Conservation (phyloP, 2,329 filamentous ascomycete genomes). For the Raffaelea ambrosiae region DNA sequence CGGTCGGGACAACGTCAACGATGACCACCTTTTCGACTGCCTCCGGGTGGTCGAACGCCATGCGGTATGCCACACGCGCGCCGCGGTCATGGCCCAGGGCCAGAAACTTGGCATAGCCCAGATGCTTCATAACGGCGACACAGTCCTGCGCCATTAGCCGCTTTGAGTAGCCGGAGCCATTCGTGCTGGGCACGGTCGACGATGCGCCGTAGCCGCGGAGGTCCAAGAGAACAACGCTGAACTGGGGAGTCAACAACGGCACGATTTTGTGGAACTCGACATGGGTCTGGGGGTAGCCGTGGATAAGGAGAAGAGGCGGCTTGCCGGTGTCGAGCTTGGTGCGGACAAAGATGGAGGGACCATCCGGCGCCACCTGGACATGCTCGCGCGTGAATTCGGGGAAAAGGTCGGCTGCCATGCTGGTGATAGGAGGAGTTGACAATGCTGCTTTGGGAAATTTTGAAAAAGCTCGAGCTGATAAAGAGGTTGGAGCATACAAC, state of each 20-base stretch:
- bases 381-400: too few species aligned
- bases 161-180: not conserved
- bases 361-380: too few species aligned
- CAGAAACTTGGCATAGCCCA: not conserved
- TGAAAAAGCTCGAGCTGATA: too few species aligned
- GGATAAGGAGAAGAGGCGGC: not conserved
- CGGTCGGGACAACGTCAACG: not conserved
- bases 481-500: too few species aligned
- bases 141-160: not conserved
- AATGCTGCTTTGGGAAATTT: too few species aligned
- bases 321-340: too few species aligned
- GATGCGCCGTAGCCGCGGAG: not conserved
- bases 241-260: not conserved
- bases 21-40: not conserved
- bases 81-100: not conserved
- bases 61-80: not conserved
- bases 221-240: not conserved
- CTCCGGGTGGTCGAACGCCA: not conserved
- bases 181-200: not conserved
- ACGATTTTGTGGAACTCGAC: not conserved
- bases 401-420: too few species aligned
- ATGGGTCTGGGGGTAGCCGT: not conserved
- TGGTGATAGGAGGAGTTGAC: too few species aligned
- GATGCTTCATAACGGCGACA: not conserved
- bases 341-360: too few species aligned